A percentile compares a stretch with the other conserved stretches of the same genome.
phyloP scores from a whole-genome alignment of 1,284 basidiomycete species.

The Ganoderma lucidum region DNA sequence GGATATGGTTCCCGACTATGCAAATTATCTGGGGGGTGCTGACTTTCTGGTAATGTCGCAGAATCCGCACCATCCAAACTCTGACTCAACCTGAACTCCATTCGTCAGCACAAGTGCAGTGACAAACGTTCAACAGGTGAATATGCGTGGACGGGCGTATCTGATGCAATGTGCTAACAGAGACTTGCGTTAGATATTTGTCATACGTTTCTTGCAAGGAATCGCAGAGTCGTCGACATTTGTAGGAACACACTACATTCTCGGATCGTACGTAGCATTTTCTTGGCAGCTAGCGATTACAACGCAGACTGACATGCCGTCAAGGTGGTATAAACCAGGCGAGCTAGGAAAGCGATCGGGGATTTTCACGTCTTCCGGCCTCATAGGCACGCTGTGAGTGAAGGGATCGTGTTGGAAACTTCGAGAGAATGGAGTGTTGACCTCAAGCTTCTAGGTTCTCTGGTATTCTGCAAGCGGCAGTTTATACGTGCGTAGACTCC shows the following conservation, averaged over 20 bases:
- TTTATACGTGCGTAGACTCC: constrained; percentile 55
- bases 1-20: constrained; percentile 72
- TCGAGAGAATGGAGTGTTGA: neutral
- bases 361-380: constrained; percentile 74
- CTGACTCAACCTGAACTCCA: constrained; percentile 5
- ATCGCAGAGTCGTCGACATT: constrained; percentile 79
- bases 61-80: too few species aligned
- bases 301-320: neutral
- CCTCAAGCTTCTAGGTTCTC: constrained; percentile 61
- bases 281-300: neutral
- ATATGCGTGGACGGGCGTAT: constrained; percentile 6
- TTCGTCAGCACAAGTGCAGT: constrained; percentile 60
- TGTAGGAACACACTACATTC: constrained; percentile 77
- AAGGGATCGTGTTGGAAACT: too few species aligned
- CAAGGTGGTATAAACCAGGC: constrained; percentile 69
- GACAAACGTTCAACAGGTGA: constrained; percentile 62
- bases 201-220: constrained; percentile 79
- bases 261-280: constrained; percentile 61
- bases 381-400: constrained; percentile 67
- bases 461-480: constrained; percentile 72
- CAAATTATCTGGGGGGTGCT: constrained; percentile 71
- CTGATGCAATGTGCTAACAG: constrained; percentile 26
- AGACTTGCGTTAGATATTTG: constrained; percentile 59
- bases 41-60: constrained; percentile 61
- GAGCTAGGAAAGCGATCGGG: constrained; percentile 78